Evolutionary conservation across 1,284 basidiomycete species (phyloP), one percentile per base, ranked within the genome.

Genomic region (Uromyces viciae-fabae): DNA sequence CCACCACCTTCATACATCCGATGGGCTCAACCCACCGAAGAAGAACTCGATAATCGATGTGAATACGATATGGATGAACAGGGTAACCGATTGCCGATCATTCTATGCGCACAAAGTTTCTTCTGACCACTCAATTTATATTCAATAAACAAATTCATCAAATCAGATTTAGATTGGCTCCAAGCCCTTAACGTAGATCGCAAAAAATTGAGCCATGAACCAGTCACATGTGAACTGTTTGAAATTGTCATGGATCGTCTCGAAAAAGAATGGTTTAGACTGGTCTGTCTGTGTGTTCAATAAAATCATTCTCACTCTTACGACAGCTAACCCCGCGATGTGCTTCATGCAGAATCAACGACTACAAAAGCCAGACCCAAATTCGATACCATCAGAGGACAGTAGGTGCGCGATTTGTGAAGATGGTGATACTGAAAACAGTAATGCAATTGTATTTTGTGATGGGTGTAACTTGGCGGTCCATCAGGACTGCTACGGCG

Each of bases 41-140:
- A 90, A 75, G 97, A 99, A 83, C 90, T 98, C 40, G 92, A 92
- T 14, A 90, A 91, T 66, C 94, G 96, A 85, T 96, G 98, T 66
- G 97, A 99, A 86, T 99, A 99, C 88, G 97, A 99, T 86, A 99
- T 99, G 95, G 97, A 99, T 85, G 97, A 98, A 85, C 96, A 98
- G 90, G 95, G 94, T 93, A 58, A 75, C 87, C 15, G 28, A 14
- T 25, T 80, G 33, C 28, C n/a, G 17, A 64, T 60, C 36, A n/a
- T n/a, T 4, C 22, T n/a, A n/a, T n/a, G n/a, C n/a, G n/a, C n/a
- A n/a, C n/a, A n/a, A n/a, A n/a, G n/a, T 33, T 62, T n/a, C n/a
- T 43, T 77, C 31, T 14, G 11, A 40, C n/a, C 11, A 33, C 9
- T 8, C 19, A 46, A 38, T 9, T 36, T 11, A 33, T 42, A 9